These are phyloP conservation scores for Cytospora chrysosperma DNA, from an alignment of 2,329 filamentous ascomycete genomes.

Conservation along the genomic window DNA sequence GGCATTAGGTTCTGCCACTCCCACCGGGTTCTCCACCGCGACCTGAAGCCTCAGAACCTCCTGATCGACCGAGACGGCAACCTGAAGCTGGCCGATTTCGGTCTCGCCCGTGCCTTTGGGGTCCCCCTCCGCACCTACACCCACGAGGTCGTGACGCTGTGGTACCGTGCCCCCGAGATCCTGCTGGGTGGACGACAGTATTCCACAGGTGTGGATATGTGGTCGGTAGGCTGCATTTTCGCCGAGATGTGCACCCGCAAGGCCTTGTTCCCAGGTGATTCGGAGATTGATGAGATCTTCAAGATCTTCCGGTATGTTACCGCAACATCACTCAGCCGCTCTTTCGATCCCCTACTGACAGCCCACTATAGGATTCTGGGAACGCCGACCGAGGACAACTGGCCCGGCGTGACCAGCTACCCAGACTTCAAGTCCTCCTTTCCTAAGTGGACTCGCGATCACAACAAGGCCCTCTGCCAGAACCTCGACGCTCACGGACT, in stretches of 20 bases:
- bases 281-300: slow-evolving; percentile 92
- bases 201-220: slow-evolving; percentile 92
- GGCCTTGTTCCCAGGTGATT: slow-evolving; percentile 84
- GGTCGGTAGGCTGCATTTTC: slow-evolving; percentile 88
- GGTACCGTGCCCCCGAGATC: slow-evolving; percentile 87
- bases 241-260: slow-evolving; percentile 92
- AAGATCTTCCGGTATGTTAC: slow-evolving; percentile 79
- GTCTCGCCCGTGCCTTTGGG: slow-evolving; percentile 83
- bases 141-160: slow-evolving; percentile 87
- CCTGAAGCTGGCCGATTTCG: slow-evolving; percentile 83
- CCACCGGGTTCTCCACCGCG: slow-evolving; percentile 79
- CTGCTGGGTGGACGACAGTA: slow-evolving; percentile 84
- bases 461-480: slow-evolving; percentile 61
- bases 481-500: slow-evolving; percentile 69
- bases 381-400: slow-evolving; percentile 74
- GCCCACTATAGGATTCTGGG: slow-evolving; percentile 60
- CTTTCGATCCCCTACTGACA: slow-evolving; percentile 25
- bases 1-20: slow-evolving; percentile 83
- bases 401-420: slow-evolving; percentile 85
- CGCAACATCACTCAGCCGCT: background rate
- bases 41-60: slow-evolving; percentile 84
- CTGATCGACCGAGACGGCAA: slow-evolving; percentile 84
- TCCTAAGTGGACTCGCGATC: slow-evolving; percentile 78
- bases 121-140: slow-evolving; percentile 86
- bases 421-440: slow-evolving; percentile 88